These are phyloP conservation scores for Endotrypanum monterogeii DNA, from an alignment of 208 protist genomes.

Conservation along the genomic window DNA sequence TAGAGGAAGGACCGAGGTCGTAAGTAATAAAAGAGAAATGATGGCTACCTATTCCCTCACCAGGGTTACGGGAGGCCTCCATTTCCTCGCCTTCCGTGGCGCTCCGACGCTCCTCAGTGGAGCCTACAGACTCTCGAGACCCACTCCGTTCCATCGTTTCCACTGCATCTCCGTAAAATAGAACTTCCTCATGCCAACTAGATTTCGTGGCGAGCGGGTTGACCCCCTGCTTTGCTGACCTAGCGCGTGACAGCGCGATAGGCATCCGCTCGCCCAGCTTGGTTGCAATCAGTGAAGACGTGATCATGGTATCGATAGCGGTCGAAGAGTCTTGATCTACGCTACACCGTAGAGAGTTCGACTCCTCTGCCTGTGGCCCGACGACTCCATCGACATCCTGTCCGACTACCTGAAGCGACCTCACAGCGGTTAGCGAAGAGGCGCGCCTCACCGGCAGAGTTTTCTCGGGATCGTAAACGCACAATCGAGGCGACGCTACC, in stretches of 20 bases:
- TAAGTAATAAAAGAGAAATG: slow-evolving; percentile 28
- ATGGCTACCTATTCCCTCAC: not conserved
- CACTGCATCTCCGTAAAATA: slow-evolving; percentile 16
- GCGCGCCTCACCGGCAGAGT: not conserved
- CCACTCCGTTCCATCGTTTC: not conserved
- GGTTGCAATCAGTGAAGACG: slow-evolving; percentile 24
- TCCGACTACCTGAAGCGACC: not conserved
- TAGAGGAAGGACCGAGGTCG: slow-evolving; percentile 32
- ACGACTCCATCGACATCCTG: not conserved
- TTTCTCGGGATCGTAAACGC: slow-evolving; percentile 21
- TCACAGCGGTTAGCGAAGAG: not conserved
- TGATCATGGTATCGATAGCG: not conserved
- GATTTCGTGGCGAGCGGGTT: not conserved
- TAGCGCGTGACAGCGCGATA: slow-evolving; percentile 20
- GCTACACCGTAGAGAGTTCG: not conserved
- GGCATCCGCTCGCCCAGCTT: slow-evolving; percentile 16
- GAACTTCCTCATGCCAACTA: slow-evolving; percentile 8
- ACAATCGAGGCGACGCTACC: not conserved
- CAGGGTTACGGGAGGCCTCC: not conserved
- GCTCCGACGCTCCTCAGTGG: not conserved
- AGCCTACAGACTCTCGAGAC: not conserved
- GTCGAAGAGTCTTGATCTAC: not conserved
- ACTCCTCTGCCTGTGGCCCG: not conserved
- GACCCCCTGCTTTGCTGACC: not conserved
- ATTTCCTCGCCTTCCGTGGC: not conserved